These are phyloP conservation scores for Boletus sp. DNA, from an alignment of 768 basidiomycete species.

Conservation along the genomic window DNA sequence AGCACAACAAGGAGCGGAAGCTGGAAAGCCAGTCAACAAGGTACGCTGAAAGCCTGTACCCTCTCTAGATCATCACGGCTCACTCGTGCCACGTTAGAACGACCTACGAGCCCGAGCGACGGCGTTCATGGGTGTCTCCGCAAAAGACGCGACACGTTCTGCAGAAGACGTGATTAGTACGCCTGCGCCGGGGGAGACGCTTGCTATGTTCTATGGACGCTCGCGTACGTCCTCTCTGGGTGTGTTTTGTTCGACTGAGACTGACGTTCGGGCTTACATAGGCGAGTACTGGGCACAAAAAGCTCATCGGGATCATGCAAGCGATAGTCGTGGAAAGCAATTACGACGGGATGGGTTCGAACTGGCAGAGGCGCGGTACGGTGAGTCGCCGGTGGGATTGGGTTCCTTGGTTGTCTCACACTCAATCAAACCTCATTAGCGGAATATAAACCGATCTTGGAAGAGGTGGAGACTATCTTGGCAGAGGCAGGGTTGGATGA, in stretches of 20 bases:
- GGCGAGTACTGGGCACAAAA: constrained; percentile 80
- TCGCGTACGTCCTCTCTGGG: constrained; percentile 49
- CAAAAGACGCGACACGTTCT: constrained; percentile 49
- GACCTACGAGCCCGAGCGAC: constrained; percentile 43
- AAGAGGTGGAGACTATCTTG: constrained; percentile 80
- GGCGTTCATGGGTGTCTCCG: constrained; percentile 62
- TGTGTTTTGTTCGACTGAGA: background rate
- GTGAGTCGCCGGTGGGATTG: constrained; percentile 34
- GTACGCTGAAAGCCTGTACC: background rate
- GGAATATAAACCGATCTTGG: constrained; percentile 77
- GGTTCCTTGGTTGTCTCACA: background rate
- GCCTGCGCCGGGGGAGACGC: constrained; percentile 79
- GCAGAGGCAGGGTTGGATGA: constrained; percentile 83
- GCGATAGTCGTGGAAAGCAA: constrained; percentile 71
- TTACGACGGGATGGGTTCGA: constrained; percentile 75
- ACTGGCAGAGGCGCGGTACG: constrained; percentile 69
- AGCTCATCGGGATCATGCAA: constrained; percentile 49
- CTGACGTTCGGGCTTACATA: constrained; percentile 25
- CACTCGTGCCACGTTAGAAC: constrained; percentile 17
- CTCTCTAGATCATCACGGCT: background rate
- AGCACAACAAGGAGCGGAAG: constrained; percentile 16
- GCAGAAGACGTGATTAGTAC: constrained; percentile 74
- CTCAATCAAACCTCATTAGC: constrained; percentile 34
- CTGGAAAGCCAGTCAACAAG: background rate
- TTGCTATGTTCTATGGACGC: constrained; percentile 80